phyloP scores from a whole-genome alignment of 257 asterid species.

The Solanum habrochaites region DNA sequence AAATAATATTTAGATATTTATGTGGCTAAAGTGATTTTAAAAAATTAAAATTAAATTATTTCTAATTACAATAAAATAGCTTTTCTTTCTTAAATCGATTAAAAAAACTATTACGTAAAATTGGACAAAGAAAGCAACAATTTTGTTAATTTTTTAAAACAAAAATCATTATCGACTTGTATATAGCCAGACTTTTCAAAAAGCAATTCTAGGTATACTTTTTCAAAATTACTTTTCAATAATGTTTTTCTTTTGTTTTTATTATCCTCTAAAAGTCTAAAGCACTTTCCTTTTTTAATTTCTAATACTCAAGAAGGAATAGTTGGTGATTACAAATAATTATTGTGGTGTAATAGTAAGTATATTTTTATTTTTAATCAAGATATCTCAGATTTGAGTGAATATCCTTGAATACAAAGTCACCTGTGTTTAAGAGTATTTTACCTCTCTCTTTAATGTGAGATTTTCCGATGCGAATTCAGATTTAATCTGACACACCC shows the following conservation, averaged over 20 bases:
- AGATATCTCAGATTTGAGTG: rapidly evolving
- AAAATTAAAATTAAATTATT: too few species aligned
- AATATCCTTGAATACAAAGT: too few species aligned
- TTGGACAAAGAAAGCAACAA: not conserved
- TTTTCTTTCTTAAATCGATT: not conserved
- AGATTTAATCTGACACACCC: too few species aligned
- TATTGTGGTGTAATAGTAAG: too few species aligned
- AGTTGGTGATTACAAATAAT: not conserved
- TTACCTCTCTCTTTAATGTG: too few species aligned
- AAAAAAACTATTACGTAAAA: not conserved
- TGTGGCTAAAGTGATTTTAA: not conserved
- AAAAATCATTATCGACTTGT: not conserved
- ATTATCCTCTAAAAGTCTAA: not conserved
- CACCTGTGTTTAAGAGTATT: rapidly evolving
- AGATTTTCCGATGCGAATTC: too few species aligned
- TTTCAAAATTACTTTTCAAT: not conserved
- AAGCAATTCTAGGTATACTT: not conserved
- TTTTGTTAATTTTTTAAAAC: not conserved
- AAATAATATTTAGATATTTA: too few species aligned
- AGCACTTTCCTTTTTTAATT: too few species aligned
- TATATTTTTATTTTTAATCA: too few species aligned
- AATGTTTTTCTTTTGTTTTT: not conserved
- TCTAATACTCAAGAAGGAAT: not conserved
- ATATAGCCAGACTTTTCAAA: not conserved
- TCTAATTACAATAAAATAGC: too few species aligned